Evolutionary conservation across 2,329 filamentous ascomycete genomes (phyloP).

Genomic region (Colletotrichum tamarilloi): DNA sequence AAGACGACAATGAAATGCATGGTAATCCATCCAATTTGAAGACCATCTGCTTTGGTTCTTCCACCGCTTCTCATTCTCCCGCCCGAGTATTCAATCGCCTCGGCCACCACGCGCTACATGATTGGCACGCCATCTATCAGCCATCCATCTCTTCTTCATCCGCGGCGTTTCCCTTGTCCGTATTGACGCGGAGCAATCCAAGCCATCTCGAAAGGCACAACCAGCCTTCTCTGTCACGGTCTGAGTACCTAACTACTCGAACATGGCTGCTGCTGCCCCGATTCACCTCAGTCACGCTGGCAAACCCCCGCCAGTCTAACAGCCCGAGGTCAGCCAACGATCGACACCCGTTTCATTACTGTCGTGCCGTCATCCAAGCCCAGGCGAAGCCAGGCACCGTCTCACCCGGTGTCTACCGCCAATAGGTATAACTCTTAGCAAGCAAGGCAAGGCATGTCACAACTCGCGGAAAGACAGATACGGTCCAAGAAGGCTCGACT

Average conservation of each 20-base stretch:
- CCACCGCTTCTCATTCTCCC: not conserved
- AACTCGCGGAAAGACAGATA: not conserved
- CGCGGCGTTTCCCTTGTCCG: constrained; percentile 25
- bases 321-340: not conserved
- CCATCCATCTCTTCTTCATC: constrained; percentile 8
- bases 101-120: not conserved
- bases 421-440: not conserved
- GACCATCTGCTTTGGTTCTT: too few relatives aligned
- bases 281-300: not conserved
- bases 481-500: not conserved
- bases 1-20: not conserved
- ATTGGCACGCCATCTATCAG: not conserved
- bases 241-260: not conserved
- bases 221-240: not conserved
- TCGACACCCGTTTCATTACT: constrained; percentile 21
- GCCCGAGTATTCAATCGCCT: not conserved
- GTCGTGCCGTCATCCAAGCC: constrained; percentile 8
- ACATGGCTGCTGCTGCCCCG: not conserved
- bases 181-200: constrained; percentile 8
- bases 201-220: not conserved
- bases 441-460: not conserved
- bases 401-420: not conserved
- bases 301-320: not conserved
- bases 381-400: not conserved
- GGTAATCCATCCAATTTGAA: not conserved